Evolutionary conservation across 108 stramenopile species (phyloP).

Genomic region (Nitzschia putrida): DNA sequence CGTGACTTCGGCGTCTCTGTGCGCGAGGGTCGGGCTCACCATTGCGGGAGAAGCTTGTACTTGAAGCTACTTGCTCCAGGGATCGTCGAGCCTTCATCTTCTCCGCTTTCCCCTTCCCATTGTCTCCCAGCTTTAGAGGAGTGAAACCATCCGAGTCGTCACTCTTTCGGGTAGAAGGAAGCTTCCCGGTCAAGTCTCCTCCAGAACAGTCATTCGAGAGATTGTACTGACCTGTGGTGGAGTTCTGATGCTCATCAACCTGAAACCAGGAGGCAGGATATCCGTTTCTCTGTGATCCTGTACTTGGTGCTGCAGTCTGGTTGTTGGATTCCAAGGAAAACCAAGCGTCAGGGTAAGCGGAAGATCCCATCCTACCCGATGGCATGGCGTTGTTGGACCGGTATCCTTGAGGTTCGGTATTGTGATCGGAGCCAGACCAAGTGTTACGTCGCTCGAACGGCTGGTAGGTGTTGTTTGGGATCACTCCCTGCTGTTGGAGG

Average conservation of each 20-base stretch:
- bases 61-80: slow-evolving; percentile 1
- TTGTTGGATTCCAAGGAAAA: background rate
- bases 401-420: background rate
- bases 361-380: background rate
- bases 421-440: slow-evolving; percentile 7
- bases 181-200: slow-evolving; percentile 10
- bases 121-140: background rate
- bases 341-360: slow-evolving; percentile 12
- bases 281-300: background rate
- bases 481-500: slow-evolving; percentile 3
- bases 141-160: background rate
- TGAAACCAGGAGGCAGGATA: background rate
- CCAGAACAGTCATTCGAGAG: background rate
- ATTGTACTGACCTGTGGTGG: background rate
- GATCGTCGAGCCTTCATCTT: slow-evolving; percentile 6
- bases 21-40: too few species aligned
- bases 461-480: background rate
- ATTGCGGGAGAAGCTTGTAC: too few species aligned
- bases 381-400: background rate
- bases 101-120: background rate
- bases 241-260: background rate
- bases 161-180: background rate
- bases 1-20: too few species aligned
- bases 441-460: background rate
- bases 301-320: background rate